phyloP scores from a whole-genome alignment of 495 filamentous ascomycete genomes.

The Trichoderma reesei region DNA sequence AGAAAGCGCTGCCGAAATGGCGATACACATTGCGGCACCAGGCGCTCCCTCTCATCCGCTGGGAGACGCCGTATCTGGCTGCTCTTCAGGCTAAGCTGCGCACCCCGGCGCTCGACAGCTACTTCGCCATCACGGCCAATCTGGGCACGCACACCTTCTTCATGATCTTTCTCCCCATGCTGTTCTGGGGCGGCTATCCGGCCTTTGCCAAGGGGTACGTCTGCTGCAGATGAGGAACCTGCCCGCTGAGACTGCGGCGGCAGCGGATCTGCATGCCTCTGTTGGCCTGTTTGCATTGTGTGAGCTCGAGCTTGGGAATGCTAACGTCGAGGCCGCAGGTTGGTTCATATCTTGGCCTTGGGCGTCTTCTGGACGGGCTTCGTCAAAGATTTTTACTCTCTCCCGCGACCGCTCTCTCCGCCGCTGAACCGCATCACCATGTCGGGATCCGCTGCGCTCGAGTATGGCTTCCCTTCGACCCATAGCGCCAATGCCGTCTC shows the following conservation, averaged over 20 bases:
- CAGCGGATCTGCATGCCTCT: neutral
- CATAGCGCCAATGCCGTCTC: slow-evolving; percentile 97
- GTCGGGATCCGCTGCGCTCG: slow-evolving; percentile 87
- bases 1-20: slow-evolving; percentile 74
- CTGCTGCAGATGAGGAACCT: neutral
- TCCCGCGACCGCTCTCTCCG: slow-evolving; percentile 89
- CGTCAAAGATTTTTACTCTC: slow-evolving; percentile 85
- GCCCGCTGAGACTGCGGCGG: neutral
- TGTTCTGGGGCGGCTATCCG: slow-evolving; percentile 90
- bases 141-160: slow-evolving; percentile 98
- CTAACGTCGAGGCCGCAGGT: slow-evolving; percentile 33
- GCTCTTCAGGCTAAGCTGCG: slow-evolving; percentile 67
- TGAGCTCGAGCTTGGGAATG: neutral
- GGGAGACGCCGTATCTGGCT: slow-evolving; percentile 92
- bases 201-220: slow-evolving; percentile 72
- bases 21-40: slow-evolving; percentile 72
- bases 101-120: slow-evolving; percentile 77
- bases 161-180: slow-evolving; percentile 83
- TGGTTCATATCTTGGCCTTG: slow-evolving; percentile 76
- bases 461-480: slow-evolving; percentile 95
- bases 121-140: slow-evolving; percentile 94
- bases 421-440: slow-evolving; percentile 91
- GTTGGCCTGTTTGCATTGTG: neutral
- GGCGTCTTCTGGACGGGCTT: slow-evolving; percentile 93
- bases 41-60: slow-evolving; percentile 78